Percentiles rank a stretch among this genome's conserved stretches.
Conservation (phyloP, 768 basidiomycete genomes). For the Hypholoma sublateritium region DNA sequence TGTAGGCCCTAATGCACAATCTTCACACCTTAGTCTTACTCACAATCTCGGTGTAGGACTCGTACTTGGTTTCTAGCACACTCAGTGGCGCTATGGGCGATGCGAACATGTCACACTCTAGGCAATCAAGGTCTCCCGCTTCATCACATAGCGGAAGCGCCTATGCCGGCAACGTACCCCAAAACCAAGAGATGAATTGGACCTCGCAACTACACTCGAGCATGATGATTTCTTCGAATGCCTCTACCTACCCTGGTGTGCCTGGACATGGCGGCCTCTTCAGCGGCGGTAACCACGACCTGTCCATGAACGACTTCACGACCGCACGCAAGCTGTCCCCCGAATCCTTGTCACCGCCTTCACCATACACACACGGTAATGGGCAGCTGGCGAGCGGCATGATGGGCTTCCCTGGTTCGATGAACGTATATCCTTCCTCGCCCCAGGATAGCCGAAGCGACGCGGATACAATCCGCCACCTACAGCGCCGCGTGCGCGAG, state of each 20-base stretch:
- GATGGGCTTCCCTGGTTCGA: slow-evolving; percentile 17
- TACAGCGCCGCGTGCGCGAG: slow-evolving; percentile 60
- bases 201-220: slow-evolving; percentile 16
- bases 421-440: slow-evolving; percentile 17
- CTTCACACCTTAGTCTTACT: not conserved
- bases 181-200: slow-evolving; percentile 18
- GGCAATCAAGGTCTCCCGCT: slow-evolving; percentile 21
- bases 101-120: slow-evolving; percentile 20
- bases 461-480: slow-evolving; percentile 49
- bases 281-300: slow-evolving; percentile 20
- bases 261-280: slow-evolving; percentile 21
- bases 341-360: slow-evolving; percentile 37
- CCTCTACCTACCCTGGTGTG: slow-evolving; percentile 26
- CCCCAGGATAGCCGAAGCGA: slow-evolving; percentile 25
- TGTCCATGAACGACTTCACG: slow-evolving; percentile 20
- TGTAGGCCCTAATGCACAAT: slow-evolving; percentile 18
- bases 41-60: slow-evolving; percentile 19
- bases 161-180: slow-evolving; percentile 17
- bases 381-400: slow-evolving; percentile 10
- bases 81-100: slow-evolving; percentile 69
- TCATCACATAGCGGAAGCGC: slow-evolving; percentile 17
- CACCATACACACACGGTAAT: slow-evolving; percentile 13
- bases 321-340: slow-evolving; percentile 37
- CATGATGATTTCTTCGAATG: slow-evolving; percentile 26
- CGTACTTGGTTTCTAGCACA: slow-evolving; percentile 35